These are phyloP conservation scores for Amauroascus niger DNA, from an alignment of 2,329 filamentous ascomycete species.

Conservation along the genomic window DNA sequence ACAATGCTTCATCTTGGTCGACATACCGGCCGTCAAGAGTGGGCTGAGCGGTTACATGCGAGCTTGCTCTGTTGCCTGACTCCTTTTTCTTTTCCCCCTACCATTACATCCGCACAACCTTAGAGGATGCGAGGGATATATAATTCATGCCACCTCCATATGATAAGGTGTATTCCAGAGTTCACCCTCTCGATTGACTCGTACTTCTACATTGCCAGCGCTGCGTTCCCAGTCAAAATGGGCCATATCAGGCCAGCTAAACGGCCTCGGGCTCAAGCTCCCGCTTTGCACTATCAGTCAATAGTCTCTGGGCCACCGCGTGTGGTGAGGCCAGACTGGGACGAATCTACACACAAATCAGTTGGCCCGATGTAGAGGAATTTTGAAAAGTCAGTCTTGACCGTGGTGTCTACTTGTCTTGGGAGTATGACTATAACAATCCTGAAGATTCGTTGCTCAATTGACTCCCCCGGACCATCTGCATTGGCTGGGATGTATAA, in stretches of 20 bases:
- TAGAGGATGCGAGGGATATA: slow-evolving; percentile 1
- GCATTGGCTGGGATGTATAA: not conserved
- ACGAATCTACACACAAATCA: not conserved
- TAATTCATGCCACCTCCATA: slow-evolving; percentile 1
- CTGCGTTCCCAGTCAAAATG: not conserved
- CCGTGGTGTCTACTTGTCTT: not conserved
- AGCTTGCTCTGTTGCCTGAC: slow-evolving; percentile 4
- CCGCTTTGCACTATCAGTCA: not conserved
- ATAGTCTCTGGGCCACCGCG: slow-evolving; percentile 1
- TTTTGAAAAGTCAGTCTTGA: not conserved
- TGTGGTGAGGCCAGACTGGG: not conserved
- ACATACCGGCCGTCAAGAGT: not conserved
- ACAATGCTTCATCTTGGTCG: slow-evolving; percentile 2
- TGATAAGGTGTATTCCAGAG: slow-evolving; percentile 1
- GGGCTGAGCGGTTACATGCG: slow-evolving; percentile 2
- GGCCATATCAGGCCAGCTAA: not conserved
- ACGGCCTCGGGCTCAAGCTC: not conserved
- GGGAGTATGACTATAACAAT: not conserved
- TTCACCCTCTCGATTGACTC: slow-evolving; percentile 1
- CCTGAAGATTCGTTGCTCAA: not conserved
- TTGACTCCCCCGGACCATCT: not conserved
- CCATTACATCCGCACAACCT: slow-evolving; percentile 5
- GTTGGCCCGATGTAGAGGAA: not conserved
- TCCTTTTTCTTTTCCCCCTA: slow-evolving; percentile 5
- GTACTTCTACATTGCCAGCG: not conserved